phyloP scores from a whole-genome alignment of 108 stramenopile species.

The Cyclotella atomus region DNA sequence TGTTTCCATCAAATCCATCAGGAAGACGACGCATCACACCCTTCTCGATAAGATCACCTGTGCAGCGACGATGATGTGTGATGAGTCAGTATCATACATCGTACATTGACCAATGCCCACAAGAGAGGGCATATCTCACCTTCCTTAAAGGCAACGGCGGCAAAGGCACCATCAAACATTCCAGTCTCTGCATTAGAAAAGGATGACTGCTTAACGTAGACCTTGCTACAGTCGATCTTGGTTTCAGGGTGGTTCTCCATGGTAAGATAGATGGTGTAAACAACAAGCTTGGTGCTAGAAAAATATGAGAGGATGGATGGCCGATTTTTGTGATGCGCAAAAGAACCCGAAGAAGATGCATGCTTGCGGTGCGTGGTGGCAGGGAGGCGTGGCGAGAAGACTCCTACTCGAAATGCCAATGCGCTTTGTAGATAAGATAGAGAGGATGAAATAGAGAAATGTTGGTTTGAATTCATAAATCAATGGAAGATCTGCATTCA shows the following conservation, averaged over 20 bases:
- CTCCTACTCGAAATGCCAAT: no score
- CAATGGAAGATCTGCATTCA: no score
- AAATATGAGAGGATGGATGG: slow-evolving; percentile 2
- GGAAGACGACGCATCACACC: slow-evolving; percentile 78
- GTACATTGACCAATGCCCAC: not conserved
- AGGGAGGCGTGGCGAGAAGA: no score
- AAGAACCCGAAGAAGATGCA: not conserved
- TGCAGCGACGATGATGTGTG: not conserved
- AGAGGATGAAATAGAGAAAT: no score
- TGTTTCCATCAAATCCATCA: slow-evolving; percentile 77
- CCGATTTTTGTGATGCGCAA: no score
- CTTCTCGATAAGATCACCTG: slow-evolving; percentile 74
- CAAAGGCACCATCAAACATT: slow-evolving; percentile 77
- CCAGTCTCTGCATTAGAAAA: slow-evolving; percentile 68
- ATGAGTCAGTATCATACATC: not conserved
- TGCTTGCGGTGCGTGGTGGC: no score
- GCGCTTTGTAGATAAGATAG: no score
- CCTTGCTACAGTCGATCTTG: slow-evolving; percentile 77
- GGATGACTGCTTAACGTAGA: slow-evolving; percentile 70
- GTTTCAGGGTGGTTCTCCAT: slow-evolving; percentile 73
- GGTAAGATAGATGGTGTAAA: not conserved
- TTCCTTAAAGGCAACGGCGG: slow-evolving; percentile 64
- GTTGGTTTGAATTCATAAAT: no score
- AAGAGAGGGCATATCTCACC: slow-evolving; percentile 41
- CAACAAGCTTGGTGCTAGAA: not conserved